Percentiles rank a stretch among this genome's conserved stretches.
Evolutionary conservation across 1,139 yeast species (phyloP).

Genomic region (Candida tunisiensis): DNA sequence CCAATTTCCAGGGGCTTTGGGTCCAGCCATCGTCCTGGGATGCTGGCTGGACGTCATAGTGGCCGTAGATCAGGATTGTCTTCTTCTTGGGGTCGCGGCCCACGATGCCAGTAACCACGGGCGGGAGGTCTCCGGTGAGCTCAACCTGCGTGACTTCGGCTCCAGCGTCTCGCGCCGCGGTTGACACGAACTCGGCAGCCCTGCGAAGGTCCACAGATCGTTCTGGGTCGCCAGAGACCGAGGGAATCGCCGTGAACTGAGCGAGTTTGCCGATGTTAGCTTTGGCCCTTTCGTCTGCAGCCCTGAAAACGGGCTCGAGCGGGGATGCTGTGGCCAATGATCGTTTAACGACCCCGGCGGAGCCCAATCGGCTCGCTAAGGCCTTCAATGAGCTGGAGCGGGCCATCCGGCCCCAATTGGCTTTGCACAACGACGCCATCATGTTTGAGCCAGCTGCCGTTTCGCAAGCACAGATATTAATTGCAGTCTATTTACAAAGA

Average conservation of each 20-base stretch:
- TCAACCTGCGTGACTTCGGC: conserved; percentile 85
- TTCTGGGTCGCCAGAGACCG: conserved; percentile 82
- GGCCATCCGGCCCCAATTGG: too few relatives aligned
- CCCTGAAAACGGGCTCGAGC: too few relatives aligned
- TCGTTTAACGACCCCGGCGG: too few relatives aligned
- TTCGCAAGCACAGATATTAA: too few relatives aligned
- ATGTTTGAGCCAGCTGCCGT: too few relatives aligned
- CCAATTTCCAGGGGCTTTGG: conserved; percentile 73
- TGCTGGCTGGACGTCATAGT: conserved; percentile 98
- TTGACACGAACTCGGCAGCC: conserved; percentile 70
- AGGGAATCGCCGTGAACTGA: conserved; percentile 81
- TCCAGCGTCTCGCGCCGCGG: conserved; percentile 54
- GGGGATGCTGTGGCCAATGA: too few relatives aligned
- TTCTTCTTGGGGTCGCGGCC: conserved; percentile 71
- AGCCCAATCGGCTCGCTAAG: too few relatives aligned
- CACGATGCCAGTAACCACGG: conserved; percentile 75
- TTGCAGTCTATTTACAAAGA: too few relatives aligned
- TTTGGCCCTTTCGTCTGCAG: too few relatives aligned
- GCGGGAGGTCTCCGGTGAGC: conserved; percentile 65
- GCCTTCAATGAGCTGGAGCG: too few relatives aligned
- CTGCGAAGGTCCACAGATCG: conserved; percentile 68
- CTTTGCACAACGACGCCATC: too few relatives aligned
- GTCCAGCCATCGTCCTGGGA: conserved; percentile 85
- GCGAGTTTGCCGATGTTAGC: conserved; percentile 29
- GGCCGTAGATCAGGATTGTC: conserved; percentile 86